A percentile compares a stretch with the other conserved stretches of the same genome.
These are phyloP conservation scores for Myxozyma geophila DNA, from an alignment of 805 yeast genomes.

Conservation along the genomic window DNA sequence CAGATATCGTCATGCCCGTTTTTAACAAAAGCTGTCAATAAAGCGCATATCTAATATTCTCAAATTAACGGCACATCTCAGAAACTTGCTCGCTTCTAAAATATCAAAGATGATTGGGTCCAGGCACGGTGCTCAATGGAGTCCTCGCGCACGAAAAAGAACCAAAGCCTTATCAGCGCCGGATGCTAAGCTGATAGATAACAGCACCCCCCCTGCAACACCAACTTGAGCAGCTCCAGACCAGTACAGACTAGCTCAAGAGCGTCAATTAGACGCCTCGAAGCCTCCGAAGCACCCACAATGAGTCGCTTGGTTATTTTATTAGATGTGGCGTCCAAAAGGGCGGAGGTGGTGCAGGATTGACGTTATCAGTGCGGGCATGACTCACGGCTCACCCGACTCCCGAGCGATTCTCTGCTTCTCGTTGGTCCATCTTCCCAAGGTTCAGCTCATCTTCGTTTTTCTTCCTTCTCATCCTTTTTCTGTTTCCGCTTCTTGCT, in stretches of 20 bases:
- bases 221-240: too few species aligned
- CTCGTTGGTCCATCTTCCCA: background rate
- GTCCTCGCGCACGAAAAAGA: background rate
- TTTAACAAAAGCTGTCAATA: too few species aligned
- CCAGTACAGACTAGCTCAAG: background rate
- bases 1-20: too few species aligned
- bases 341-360: background rate
- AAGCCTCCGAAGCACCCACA: background rate
- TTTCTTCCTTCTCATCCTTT: background rate
- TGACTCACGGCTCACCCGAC: conserved; percentile 2
- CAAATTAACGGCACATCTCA: too few species aligned
- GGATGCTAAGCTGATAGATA: too few species aligned
- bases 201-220: background rate
- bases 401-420: background rate
- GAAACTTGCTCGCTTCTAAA: too few species aligned
- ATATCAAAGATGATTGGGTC: background rate
- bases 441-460: background rate
- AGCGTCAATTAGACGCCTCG: background rate
- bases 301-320: background rate
- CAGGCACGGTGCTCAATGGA: background rate
- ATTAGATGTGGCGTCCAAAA: conserved; percentile 7
- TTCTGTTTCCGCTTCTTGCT: background rate
- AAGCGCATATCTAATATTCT: too few species aligned
- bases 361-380: background rate
- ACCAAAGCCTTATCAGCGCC: background rate